A percentile compares a stretch with the other conserved stretches of the same genome.
Evolutionary conservation across 2,329 filamentous ascomycete species (phyloP).

Genomic region (Botryosphaeria agaves): DNA sequence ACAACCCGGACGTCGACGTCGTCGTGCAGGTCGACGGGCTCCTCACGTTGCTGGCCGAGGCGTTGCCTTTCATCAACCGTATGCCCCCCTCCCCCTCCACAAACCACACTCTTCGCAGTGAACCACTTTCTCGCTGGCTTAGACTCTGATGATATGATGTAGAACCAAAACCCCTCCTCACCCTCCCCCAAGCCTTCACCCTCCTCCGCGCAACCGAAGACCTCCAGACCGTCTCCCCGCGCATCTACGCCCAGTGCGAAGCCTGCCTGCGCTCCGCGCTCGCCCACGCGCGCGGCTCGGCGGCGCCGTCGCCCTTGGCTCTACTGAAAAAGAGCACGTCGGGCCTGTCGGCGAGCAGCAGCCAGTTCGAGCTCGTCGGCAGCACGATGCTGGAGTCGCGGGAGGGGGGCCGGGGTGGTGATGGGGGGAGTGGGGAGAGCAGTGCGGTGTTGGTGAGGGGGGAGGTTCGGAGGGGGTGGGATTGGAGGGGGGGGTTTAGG

Average conservation of each 20-base stretch:
- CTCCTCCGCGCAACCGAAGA: slow-evolving; percentile 68
- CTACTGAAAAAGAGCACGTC: slow-evolving; percentile 39
- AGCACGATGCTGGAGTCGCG: slow-evolving; percentile 49
- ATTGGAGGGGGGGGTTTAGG: slow-evolving; percentile 45
- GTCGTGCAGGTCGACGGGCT: slow-evolving; percentile 82
- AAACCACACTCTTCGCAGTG: slow-evolving; percentile 9
- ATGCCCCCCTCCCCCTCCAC: slow-evolving; percentile 14
- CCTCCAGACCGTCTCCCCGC: slow-evolving; percentile 54
- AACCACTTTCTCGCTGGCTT: slow-evolving; percentile 14
- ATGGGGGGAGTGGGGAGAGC: slow-evolving; percentile 20
- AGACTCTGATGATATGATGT: slow-evolving; percentile 5
- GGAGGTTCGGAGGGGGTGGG: slow-evolving; percentile 37
- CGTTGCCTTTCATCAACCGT: slow-evolving; percentile 56
- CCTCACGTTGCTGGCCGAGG: slow-evolving; percentile 68
- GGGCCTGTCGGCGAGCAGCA: slow-evolving; percentile 11
- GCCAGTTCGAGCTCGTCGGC: slow-evolving; percentile 52
- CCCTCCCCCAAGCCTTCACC: slow-evolving; percentile 53
- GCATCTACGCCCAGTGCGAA: slow-evolving; percentile 57
- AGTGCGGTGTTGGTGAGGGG: slow-evolving; percentile 31
- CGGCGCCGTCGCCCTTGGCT: slow-evolving; percentile 9
- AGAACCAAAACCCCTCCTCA: slow-evolving; percentile 42
- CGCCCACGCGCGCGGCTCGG: slow-evolving; percentile 19
- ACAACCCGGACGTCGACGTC: slow-evolving; percentile 62
- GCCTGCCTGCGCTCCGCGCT: slow-evolving; percentile 65
- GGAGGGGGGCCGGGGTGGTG: slow-evolving; percentile 25